Conservation (phyloP, 2,329 filamentous ascomycete genomes). For the Aureobasidium sp. region DNA sequence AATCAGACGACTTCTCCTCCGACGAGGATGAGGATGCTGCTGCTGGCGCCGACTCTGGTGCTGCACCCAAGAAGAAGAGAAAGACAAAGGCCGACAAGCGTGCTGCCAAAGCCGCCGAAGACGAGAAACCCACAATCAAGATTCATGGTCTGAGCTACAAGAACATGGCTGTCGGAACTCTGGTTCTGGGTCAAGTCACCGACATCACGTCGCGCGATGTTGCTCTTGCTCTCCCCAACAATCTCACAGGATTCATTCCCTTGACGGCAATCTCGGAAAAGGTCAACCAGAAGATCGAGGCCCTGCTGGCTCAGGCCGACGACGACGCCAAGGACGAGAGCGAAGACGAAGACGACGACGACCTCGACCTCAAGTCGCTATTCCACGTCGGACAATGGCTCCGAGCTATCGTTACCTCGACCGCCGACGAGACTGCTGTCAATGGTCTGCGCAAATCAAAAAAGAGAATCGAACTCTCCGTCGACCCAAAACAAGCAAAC, state of each 20-base stretch:
- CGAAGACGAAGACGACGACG: conserved; percentile 42
- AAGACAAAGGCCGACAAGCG: conserved; percentile 38
- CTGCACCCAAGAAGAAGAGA: conserved; percentile 41
- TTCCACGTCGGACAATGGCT: conserved; percentile 84
- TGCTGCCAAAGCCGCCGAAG: conserved; percentile 29
- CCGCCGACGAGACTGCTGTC: conserved; percentile 52
- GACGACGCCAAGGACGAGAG: conserved; percentile 47
- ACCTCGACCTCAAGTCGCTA: conserved; percentile 63
- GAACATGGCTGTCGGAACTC: conserved; percentile 75
- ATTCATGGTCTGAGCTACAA: conserved; percentile 73
- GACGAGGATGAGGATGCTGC: conserved; percentile 28
- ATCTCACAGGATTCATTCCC: conserved; percentile 79
- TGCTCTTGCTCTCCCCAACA: conserved; percentile 80
- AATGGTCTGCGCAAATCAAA: conserved; percentile 52
- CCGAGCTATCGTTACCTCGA: conserved; percentile 73
- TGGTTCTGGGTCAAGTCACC: conserved; percentile 79
- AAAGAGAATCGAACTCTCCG: conserved; percentile 77
- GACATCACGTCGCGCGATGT: conserved; percentile 74
- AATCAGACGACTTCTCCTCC: conserved; percentile 37
- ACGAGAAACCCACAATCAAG: conserved; percentile 46
- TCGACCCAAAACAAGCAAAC: conserved; percentile 73
- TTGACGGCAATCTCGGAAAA: conserved; percentile 83
- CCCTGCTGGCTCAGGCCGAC: conserved; percentile 52
- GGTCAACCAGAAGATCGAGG: conserved; percentile 67
- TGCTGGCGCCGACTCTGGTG: conserved; percentile 26